Conservation (phyloP, 257 asterid species). For the Ajuga chamaepitys region DNA sequence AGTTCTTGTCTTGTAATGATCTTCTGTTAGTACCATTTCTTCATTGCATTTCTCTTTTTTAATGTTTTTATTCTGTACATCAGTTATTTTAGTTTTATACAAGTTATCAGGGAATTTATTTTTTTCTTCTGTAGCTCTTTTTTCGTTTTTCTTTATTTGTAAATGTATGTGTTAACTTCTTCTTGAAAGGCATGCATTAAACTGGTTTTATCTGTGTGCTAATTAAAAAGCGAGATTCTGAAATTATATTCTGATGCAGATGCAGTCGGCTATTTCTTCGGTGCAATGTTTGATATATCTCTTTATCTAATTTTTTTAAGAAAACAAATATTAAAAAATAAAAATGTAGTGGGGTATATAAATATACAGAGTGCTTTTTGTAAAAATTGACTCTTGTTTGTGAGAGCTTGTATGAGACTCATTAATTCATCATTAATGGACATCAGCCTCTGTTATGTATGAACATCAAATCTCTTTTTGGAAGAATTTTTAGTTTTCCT, state of each 20-base stretch:
- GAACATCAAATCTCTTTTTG: too few species aligned
- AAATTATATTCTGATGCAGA: background rate
- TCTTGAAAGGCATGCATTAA: too few species aligned
- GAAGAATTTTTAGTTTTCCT: too few species aligned
- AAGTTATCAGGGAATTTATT: conserved; percentile 4
- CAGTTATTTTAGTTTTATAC: background rate
- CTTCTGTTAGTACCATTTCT: conserved; percentile 22
- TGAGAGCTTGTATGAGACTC: too few species aligned
- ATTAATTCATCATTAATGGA: too few species aligned
- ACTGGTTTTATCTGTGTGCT: background rate
- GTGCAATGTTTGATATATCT: background rate
- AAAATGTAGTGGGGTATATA: too few species aligned
- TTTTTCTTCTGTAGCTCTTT: conserved; percentile 5
- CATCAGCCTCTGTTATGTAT: too few species aligned
- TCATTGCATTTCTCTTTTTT: conserved; percentile 1
- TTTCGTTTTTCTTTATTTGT: background rate
- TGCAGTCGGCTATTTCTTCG: conserved; percentile 3
- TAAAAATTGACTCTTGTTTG: too few species aligned
- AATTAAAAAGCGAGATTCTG: conserved; percentile 2
- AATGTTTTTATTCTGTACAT: background rate
- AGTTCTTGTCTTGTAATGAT: conserved; percentile 15
- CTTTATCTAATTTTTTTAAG: too few species aligned
- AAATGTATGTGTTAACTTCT: background rate
- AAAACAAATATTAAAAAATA: too few species aligned
- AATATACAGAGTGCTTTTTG: too few species aligned